Base-by-base conservation (phyloP, 306 rosid genomes). In the Cicer cuneatum region DNA sequence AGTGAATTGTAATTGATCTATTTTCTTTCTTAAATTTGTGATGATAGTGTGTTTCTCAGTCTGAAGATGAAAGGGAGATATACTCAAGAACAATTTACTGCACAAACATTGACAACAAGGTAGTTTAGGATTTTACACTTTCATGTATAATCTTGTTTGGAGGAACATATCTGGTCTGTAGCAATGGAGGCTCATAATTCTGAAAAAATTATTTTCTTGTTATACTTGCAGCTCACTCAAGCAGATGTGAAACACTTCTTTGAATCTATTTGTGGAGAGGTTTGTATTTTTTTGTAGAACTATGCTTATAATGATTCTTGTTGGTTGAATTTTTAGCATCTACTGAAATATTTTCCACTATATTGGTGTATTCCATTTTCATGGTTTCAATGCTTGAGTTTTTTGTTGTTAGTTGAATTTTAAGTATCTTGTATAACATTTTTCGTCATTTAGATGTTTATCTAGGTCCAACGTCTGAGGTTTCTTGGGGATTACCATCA, bases 51-150 rank as follows among this genome's bases (percentile, higher is more conserved):
- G 37, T 54, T 47, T 45, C 69, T 71, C 88, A 90, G 97, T 94
- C 97, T 58, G 90, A 90, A 38, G 99, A 94, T 78, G 99, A 94
- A 69, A 90, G 97, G 38, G 99, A 94, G 90, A 94, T 94, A 97
- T 94, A 97, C 84, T 92, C 97, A 63, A 87, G 99, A 78, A 94
- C 97, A 40, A 94, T 94, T 70, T 94, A 94, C 52, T 94, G 99
- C 89, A 94, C 99, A 46, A 94, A 94, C 81, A 85, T 94, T 16
- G 99, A 92, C 89, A 94, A 92, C 89, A 94, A 90, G 99, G 99
- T 92, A 85, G 39, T 54, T 66, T 69, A 76, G 78, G 73, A 75
- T 62, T 52, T 53, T 41, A 40, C 42, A 24, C 10, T 52, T 33
- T 62, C 53, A 58, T 57, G n/a, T 56, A 37, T 18, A 60, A 80